A percentile compares a stretch with the other conserved stretches of the same genome.
phyloP scores from a whole-genome alignment of 73 alveolate species.

The Paramecium caudatum region DNA sequence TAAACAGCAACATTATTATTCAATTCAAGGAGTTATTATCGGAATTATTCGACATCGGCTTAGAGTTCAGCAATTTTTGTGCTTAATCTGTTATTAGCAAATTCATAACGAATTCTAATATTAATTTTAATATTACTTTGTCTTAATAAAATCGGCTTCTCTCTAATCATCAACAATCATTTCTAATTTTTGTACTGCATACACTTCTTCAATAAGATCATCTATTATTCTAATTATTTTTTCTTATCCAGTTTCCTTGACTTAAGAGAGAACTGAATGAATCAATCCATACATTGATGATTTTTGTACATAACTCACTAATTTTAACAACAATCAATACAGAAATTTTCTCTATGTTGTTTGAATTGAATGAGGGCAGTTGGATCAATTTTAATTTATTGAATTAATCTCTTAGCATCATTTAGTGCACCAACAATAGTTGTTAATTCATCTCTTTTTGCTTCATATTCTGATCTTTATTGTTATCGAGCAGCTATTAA shows the following conservation, averaged over 20 bases:
- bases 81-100: constrained; percentile 8
- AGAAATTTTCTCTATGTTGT: background rate
- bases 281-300: constrained; percentile 15
- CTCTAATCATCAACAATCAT: constrained; percentile 37
- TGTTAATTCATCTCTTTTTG: constrained; percentile 44
- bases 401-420: background rate
- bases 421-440: constrained; percentile 17
- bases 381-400: background rate
- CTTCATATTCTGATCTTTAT: background rate
- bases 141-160: constrained; percentile 33
- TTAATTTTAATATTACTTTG: background rate
- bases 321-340: background rate
- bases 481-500: background rate
- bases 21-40: background rate
- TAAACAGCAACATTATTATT: background rate
- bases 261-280: background rate
- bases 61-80: constrained; percentile 33
- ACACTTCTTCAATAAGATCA: constrained; percentile 11
- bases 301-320: background rate
- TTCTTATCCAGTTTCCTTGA: constrained; percentile 8
- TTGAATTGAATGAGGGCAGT: constrained; percentile 22
- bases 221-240: background rate
- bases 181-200: constrained; percentile 22
- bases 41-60: constrained; percentile 7
- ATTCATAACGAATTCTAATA: background rate